Percentiles rank a stretch among this genome's conserved stretches.
Evolutionary conservation across 2,329 filamentous ascomycete genomes (phyloP).

Genomic region (Orbilia ellipsospora): DNA sequence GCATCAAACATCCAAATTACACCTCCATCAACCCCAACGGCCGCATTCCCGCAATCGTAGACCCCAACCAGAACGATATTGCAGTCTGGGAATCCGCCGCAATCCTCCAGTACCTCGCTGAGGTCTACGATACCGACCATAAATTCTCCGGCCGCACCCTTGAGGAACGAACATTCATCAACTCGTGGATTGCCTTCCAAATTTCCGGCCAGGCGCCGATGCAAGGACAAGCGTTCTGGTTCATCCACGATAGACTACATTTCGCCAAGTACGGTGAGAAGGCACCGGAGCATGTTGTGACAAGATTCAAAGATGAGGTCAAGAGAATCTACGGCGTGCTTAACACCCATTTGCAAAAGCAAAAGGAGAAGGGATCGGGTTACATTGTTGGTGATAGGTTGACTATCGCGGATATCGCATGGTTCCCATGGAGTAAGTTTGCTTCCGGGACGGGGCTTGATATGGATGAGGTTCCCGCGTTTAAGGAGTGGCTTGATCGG

Average conservation of each 20-base stretch:
- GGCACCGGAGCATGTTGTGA: constrained; percentile 40
- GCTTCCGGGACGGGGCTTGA: neutral
- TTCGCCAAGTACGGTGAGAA: constrained; percentile 29
- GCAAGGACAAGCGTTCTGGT: constrained; percentile 64
- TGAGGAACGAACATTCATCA: constrained; percentile 59
- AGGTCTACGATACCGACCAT: constrained; percentile 64
- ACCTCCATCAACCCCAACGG: constrained; percentile 62
- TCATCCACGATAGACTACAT: constrained; percentile 32
- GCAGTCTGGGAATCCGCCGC: constrained; percentile 67
- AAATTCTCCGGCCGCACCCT: constrained; percentile 60
- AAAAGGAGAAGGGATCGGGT: constrained; percentile 44
- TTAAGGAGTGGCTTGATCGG: constrained; percentile 34
- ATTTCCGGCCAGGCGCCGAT: constrained; percentile 65
- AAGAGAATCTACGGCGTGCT: constrained; percentile 58
- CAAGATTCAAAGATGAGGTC: constrained; percentile 57
- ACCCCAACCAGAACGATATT: constrained; percentile 66
- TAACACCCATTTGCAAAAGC: constrained; percentile 59
- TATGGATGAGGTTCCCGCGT: constrained; percentile 23
- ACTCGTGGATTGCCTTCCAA: constrained; percentile 64
- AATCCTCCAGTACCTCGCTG: constrained; percentile 66
- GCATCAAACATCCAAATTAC: constrained; percentile 61
- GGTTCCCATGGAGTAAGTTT: constrained; percentile 21
- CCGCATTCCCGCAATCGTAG: constrained; percentile 61
- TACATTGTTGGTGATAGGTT: constrained; percentile 34
- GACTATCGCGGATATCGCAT: constrained; percentile 46